A percentile compares a stretch with the other conserved stretches of the same genome.
These are phyloP conservation scores for Tricholoma flavovirens DNA, from an alignment of 768 basidiomycete species.

Conservation along the genomic window DNA sequence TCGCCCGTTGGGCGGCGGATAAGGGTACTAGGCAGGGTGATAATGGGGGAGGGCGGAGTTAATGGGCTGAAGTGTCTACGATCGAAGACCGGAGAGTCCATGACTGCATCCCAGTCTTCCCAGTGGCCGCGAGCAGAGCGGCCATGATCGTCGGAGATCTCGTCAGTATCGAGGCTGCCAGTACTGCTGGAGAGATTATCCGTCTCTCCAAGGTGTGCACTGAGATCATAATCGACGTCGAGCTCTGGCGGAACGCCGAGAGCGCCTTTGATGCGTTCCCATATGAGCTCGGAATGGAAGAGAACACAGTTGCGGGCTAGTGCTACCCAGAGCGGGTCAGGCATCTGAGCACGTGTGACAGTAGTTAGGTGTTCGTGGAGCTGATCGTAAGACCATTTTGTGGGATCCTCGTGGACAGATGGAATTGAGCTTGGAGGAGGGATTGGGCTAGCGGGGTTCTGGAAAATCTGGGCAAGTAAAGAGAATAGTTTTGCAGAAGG, in stretches of 20 bases:
- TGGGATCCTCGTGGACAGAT: slow-evolving; percentile 47
- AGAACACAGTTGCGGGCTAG: slow-evolving; percentile 72
- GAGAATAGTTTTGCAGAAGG: slow-evolving; percentile 69
- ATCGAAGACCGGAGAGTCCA: slow-evolving; percentile 37
- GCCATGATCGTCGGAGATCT: slow-evolving; percentile 37
- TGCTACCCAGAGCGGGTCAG: slow-evolving; percentile 71
- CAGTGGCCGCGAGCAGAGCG: slow-evolving; percentile 33
- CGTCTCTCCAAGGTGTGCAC: neutral
- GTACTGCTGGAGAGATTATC: slow-evolving; percentile 15
- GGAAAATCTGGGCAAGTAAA: slow-evolving; percentile 66
- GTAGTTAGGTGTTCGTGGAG: slow-evolving; percentile 64
- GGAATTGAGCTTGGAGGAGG: slow-evolving; percentile 19
- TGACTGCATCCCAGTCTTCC: slow-evolving; percentile 41
- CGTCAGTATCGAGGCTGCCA: slow-evolving; percentile 30
- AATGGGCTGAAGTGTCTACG: neutral
- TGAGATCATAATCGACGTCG: slow-evolving; percentile 48
- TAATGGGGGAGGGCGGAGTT: slow-evolving; percentile 1
- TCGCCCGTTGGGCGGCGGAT: neutral
- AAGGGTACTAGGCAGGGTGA: neutral
- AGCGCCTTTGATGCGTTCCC: slow-evolving; percentile 87
- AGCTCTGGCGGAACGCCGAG: slow-evolving; percentile 85
- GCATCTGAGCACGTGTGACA: slow-evolving; percentile 53
- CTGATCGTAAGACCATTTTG: slow-evolving; percentile 67
- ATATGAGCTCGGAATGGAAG: slow-evolving; percentile 76
- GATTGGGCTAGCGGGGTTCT: slow-evolving; percentile 19